These are phyloP conservation scores for Cladosporium halotolerans DNA, from an alignment of 2,329 filamentous ascomycete genomes.

Conservation along the genomic window DNA sequence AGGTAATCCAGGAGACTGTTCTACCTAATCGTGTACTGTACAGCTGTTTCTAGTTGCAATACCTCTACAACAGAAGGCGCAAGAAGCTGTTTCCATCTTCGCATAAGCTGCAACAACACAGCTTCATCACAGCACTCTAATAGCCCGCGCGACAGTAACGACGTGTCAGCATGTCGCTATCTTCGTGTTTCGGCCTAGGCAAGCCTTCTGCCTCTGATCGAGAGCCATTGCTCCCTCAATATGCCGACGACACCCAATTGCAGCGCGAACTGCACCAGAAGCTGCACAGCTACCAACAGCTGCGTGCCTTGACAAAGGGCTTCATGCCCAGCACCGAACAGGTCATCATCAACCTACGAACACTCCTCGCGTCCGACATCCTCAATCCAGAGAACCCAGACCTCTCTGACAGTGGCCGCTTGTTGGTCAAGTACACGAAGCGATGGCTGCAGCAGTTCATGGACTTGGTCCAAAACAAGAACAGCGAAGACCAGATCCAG, in stretches of 20 bases:
- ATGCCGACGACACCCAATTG: conserved; percentile 71
- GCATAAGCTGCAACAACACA: too few relatives aligned
- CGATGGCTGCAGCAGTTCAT: conserved; percentile 75
- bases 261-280: conserved; percentile 79
- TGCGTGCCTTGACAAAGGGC: conserved; percentile 71
- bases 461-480: conserved; percentile 76
- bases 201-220: conserved; percentile 49
- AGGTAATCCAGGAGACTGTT: too few relatives aligned
- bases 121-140: too few relatives aligned
- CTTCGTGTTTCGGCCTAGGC: conserved; percentile 60
- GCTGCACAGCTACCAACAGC: conserved; percentile 88
- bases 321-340: conserved; percentile 93
- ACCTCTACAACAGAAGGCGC: too few relatives aligned
- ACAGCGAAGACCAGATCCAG: conserved; percentile 76
- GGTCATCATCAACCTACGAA: conserved; percentile 69
- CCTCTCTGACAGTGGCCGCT: conserved; percentile 70
- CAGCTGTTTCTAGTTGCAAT: too few relatives aligned
- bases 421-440: conserved; percentile 64
- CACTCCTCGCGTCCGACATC: conserved; percentile 68
- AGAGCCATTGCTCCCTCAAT: conserved; percentile 74
- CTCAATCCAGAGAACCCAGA: conserved; percentile 69
- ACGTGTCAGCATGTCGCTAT: conserved; percentile 32
- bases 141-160: background rate
- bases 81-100: too few relatives aligned
- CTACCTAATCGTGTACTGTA: too few relatives aligned